These are phyloP conservation scores for Aspergillus conjunctus DNA, from an alignment of 495 filamentous ascomycete species.

Conservation along the genomic window DNA sequence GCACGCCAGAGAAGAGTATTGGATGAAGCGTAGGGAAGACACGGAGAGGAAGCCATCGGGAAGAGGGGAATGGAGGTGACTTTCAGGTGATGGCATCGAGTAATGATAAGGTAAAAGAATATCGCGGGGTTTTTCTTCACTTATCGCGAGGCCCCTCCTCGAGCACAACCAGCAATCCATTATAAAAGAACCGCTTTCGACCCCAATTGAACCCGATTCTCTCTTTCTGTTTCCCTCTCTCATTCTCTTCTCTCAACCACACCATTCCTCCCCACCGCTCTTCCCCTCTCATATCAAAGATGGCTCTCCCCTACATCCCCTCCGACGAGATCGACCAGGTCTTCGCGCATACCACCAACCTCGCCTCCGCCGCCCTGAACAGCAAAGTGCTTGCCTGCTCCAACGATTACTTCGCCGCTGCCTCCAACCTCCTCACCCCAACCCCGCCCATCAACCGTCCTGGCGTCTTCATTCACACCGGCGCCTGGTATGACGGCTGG, in stretches of 20 bases:
- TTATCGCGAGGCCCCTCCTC: conserved; percentile 5
- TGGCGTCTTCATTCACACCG: conserved; percentile 80
- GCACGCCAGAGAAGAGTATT: background rate
- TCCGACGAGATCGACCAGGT: conserved; percentile 67
- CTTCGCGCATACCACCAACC: conserved; percentile 65
- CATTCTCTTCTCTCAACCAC: background rate
- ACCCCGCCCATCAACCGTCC: conserved; percentile 73
- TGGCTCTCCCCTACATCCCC: conserved; percentile 38
- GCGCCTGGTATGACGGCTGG: conserved; percentile 96
- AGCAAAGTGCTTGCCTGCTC: conserved; percentile 74
- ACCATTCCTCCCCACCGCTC: background rate
- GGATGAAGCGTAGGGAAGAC: background rate
- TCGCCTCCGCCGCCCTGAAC: conserved; percentile 73
- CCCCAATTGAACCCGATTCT: conserved; percentile 1
- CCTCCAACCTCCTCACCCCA: conserved; percentile 76
- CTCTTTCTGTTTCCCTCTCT: background rate
- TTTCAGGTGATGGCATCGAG: conserved; percentile 12
- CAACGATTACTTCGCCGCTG: conserved; percentile 89
- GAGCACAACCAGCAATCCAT: conserved; percentile 1
- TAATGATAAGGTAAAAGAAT: conserved; percentile 10
- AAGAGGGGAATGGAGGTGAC: conserved; percentile 6
- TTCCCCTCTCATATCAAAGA: conserved; percentile 2
- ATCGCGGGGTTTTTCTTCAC: background rate
- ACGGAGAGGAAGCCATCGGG: background rate
- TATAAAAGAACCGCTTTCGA: background rate